Percentiles rank a stretch among this genome's conserved stretches.
Evolutionary conservation across 2,329 filamentous ascomycete species (phyloP).

Genomic region (Gnomoniopsis sp.): DNA sequence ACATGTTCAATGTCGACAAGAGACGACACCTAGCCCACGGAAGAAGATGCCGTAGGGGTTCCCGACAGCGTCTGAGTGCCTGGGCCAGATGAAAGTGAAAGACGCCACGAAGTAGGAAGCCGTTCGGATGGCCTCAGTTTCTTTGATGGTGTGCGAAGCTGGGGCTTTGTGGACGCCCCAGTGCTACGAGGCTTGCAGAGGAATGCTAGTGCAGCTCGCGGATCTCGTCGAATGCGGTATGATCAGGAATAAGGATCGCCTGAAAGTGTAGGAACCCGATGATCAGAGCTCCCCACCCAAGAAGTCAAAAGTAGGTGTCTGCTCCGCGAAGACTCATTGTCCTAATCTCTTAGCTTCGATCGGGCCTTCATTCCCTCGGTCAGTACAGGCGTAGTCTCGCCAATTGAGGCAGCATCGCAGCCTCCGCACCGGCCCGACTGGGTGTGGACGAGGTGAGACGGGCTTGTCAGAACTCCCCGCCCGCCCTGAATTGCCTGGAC

Average conservation of each 20-base stretch:
- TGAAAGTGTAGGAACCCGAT: neutral
- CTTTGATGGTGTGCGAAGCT: neutral
- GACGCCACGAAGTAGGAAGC: slow-evolving; percentile 21
- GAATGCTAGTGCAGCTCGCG: neutral
- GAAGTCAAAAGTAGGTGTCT: neutral
- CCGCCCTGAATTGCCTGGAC: too few species aligned
- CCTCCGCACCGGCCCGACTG: too few species aligned
- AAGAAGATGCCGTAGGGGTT: neutral
- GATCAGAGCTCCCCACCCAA: neutral
- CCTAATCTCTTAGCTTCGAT: too few species aligned
- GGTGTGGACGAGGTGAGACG: neutral
- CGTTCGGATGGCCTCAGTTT: neutral
- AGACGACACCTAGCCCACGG: neutral
- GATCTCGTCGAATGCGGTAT: neutral
- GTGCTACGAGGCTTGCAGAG: slow-evolving; percentile 5
- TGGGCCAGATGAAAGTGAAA: slow-evolving; percentile 13
- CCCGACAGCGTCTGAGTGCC: neutral
- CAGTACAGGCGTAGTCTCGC: neutral
- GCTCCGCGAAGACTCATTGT: neutral
- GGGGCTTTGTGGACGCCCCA: slow-evolving; percentile 2
- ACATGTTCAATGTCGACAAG: neutral
- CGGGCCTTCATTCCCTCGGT: neutral
- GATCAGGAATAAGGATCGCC: neutral
- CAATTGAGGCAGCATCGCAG: too few species aligned
- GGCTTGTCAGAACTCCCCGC: neutral